Base-by-base conservation (phyloP, 345 rosid species). In the Cardamine resedifolia region DNA sequence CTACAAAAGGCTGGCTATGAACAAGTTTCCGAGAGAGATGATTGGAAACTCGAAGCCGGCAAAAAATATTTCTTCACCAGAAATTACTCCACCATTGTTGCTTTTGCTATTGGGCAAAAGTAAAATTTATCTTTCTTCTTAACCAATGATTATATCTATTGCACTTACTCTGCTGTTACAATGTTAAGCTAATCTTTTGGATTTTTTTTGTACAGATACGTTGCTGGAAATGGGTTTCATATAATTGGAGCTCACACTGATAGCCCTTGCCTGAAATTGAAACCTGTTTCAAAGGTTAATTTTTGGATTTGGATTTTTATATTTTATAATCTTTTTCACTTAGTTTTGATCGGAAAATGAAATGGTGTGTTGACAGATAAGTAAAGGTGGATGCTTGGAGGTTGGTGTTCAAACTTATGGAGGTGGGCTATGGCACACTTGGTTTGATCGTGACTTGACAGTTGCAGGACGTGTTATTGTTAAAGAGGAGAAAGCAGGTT, bases 371-470 rank as follows among this genome's bases (percentile, higher is more conserved):
- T 58, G 57, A 10, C 74, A 95, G 99, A 89, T 95, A 62, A 77
- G 73, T 5, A 91, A 85, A 86, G 88, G 87, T 47, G 96, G 90
- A 18, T 95, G 23, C 81, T 79, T 95, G 83, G 96, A 87, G 83
- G 92, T 88, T 70, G 99, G 98, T 47, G 96, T 92, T 64, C 99
- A 96, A 72, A 79, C 86, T 11, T 96, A 96, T 55, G 98, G 99
- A 74, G 88, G 98, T 72, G 99, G 99, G 3, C 77, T 96, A 53
- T 92, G 98, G 98, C 83, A 96, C 74, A 96, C 98, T 0, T 96
- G 99, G 99, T 96, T 96, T 55, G 99, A 96, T 74, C 97, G 99
- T 45, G 98, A 96, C 85, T 82, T 96, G 92, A 84, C 96, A 1
- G 80, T 90, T 56, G 99, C 98, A 5, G 99, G 99, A 30, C 83